Evolutionary conservation across 768 basidiomycete genomes (phyloP).

Genomic region (Polyporus arcularius): DNA sequence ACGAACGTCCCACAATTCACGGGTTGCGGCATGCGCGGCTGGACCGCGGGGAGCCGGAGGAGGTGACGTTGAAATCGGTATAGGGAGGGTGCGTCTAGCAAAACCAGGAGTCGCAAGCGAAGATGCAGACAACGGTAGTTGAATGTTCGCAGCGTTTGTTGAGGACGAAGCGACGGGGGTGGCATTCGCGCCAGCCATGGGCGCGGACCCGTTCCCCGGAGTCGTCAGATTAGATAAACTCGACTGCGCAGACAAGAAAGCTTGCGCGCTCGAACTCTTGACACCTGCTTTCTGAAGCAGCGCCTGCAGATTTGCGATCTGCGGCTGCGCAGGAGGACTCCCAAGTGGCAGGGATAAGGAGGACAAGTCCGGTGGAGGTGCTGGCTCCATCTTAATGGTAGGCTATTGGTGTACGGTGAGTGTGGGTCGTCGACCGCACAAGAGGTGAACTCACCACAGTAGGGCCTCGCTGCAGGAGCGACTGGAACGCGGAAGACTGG

Average conservation of each 20-base stretch:
- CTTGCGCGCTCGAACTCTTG: conserved; percentile 12
- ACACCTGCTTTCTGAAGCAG: conserved; percentile 18
- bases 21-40: conserved; percentile 12
- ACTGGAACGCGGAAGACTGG: conserved; percentile 19
- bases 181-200: neutral
- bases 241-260: conserved; percentile 6
- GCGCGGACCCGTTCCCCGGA: neutral
- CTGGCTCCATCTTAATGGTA: conserved; percentile 8
- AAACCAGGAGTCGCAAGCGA: neutral
- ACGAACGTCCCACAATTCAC: conserved; percentile 31
- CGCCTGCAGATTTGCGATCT: conserved; percentile 16
- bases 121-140: neutral
- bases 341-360: conserved; percentile 5
- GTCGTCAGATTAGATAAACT: conserved; percentile 3
- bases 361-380: neutral
- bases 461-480: conserved; percentile 14
- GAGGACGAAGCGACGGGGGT: neutral
- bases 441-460: neutral
- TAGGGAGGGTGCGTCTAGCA: conserved; percentile 5
- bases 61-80: neutral
- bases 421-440: neutral
- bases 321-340: conserved; percentile 8
- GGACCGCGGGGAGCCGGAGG: neutral
- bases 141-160: neutral
- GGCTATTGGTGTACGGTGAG: neutral